Evolutionary conservation across 306 rosid species (phyloP), one percentile per base, ranked within the genome.

Genomic region (Cucumis hystrix): DNA sequence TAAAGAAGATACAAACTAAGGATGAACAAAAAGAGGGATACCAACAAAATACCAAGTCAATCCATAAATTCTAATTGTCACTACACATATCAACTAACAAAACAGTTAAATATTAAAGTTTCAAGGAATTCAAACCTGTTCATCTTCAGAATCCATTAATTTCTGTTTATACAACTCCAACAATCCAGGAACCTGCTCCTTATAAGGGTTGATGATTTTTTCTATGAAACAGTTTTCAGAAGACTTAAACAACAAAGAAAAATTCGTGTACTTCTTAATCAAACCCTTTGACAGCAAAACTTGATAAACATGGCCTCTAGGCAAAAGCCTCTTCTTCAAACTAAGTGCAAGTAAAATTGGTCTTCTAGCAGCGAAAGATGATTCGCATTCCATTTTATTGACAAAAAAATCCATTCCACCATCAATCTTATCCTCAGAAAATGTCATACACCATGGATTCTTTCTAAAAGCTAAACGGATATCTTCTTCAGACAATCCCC

Each of bases 401-500:
- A 85, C 84, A 60, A 87, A 80, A 30, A 86, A 81, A 60, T 57
- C 61, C 92, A 87, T 86, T 6, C 74, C 37, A 47, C 47, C 55
- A 76, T 72, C 11, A 9, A 89, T 78, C 74, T 89, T 88, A 28
- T 82, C 77, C 58, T 57, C 65, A 0, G 88, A 87, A 4, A 20
- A 3, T 41, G 40, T 12, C 86, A 89, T 80, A 71, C 82, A 83
- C 5, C 61, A 25, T 1, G 97, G 95, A 6, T 39, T 25, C 81
- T 6, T 84, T 64, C 30, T 30, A 72, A 88, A 89, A 5, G 87
- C 89, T 15, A 43, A 17, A 4, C 47, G 39, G 28, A 82, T 56
- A 4, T 78, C 80, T 10, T 85, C 89, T 16, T 89, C 85, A 6
- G 86, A 73, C 85, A 84, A 91, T 17, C 95, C 97, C 92, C 91